A percentile compares a stretch with the other conserved stretches of the same genome.
These are phyloP conservation scores for Corylus americana DNA, from an alignment of 306 rosid species.

Conservation along the genomic window DNA sequence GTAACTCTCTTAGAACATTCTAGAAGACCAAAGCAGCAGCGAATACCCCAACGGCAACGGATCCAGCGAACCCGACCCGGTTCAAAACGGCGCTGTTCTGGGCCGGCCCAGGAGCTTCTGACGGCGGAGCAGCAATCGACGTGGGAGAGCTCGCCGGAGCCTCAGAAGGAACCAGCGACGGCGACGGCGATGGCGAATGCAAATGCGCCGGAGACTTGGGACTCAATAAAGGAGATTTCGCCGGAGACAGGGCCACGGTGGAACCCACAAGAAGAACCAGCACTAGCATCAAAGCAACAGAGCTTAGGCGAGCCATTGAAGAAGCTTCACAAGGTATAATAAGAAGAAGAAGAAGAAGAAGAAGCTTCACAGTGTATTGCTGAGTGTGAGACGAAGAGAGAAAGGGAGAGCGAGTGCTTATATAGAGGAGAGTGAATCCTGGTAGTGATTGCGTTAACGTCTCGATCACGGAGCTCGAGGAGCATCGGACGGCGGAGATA, in stretches of 20 bases:
- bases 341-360: no score
- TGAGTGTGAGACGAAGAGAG: neutral
- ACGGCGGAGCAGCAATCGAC: slow-evolving; percentile 21
- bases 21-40: slow-evolving; percentile 31
- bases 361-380: neutral
- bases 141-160: slow-evolving; percentile 44
- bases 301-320: slow-evolving; percentile 41
- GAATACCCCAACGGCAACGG: slow-evolving; percentile 18
- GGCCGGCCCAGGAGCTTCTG: slow-evolving; percentile 34
- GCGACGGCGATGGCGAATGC: slow-evolving; percentile 36
- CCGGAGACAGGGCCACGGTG: slow-evolving; percentile 46
- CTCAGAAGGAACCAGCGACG: slow-evolving; percentile 20
- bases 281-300: slow-evolving; percentile 29
- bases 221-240: slow-evolving; percentile 23
- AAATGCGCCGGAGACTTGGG: slow-evolving; percentile 5
- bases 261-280: slow-evolving; percentile 38
- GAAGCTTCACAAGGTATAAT: neutral
- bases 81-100: slow-evolving; percentile 28
- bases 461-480: slow-evolving; percentile 1
- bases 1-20: neutral
- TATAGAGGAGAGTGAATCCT: slow-evolving; percentile 27
- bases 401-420: neutral
- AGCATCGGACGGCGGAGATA: slow-evolving; percentile 21
- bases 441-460: neutral
- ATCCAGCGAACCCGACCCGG: slow-evolving; percentile 35